Evolutionary conservation across 2,329 filamentous ascomycete genomes (phyloP).

Genomic region (Teratosphaeria gauchensis): DNA sequence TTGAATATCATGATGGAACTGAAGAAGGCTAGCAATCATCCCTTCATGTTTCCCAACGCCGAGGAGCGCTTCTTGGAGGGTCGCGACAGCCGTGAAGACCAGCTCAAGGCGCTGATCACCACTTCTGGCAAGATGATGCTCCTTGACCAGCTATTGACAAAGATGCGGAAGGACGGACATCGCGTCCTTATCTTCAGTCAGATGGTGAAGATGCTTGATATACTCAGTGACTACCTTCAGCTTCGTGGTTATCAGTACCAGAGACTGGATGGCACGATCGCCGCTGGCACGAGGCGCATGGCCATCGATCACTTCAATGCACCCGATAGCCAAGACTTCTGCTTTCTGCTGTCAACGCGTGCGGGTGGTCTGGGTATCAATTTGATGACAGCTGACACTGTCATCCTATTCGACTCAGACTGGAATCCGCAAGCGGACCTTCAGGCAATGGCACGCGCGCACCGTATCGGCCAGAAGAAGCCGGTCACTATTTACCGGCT

Average conservation of each 20-base stretch:
- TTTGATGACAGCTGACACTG: conserved; percentile 95
- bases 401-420: conserved; percentile 94
- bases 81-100: conserved; percentile 73
- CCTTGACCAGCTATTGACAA: conserved; percentile 85
- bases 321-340: conserved; percentile 91
- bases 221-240: conserved; percentile 86
- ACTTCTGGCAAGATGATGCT: conserved; percentile 99
- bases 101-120: conserved; percentile 84
- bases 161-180: conserved; percentile 86
- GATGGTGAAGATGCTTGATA: conserved; percentile 98
- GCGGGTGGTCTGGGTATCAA: conserved; percentile 98
- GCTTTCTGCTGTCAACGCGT: conserved; percentile 87
- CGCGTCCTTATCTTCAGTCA: conserved; percentile 97
- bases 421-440: conserved; percentile 99
- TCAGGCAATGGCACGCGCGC: conserved; percentile 96
- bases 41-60: conserved; percentile 92
- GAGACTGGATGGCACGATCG: conserved; percentile 88
- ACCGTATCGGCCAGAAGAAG: conserved; percentile 92
- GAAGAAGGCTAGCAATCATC: conserved; percentile 98
- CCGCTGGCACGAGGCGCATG: conserved; percentile 74
- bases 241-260: conserved; percentile 93
- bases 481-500: conserved; percentile 94
- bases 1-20: conserved; percentile 99
- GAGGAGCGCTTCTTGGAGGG: conserved; percentile 76
- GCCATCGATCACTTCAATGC: conserved; percentile 98